Conservation (phyloP, 2,329 filamentous ascomycete species). For the Alternaria sp. region DNA sequence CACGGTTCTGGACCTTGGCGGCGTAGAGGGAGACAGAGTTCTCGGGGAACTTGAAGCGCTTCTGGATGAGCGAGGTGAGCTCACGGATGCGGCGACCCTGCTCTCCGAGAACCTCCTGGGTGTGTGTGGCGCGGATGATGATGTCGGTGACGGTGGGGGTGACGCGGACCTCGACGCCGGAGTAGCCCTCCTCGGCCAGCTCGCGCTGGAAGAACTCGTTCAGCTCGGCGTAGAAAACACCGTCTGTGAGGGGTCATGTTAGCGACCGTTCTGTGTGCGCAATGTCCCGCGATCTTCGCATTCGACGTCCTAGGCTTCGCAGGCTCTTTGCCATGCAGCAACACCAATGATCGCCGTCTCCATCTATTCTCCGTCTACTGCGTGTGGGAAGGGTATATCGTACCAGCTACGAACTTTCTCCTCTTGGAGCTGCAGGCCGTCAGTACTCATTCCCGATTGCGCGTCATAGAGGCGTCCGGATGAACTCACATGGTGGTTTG, state of each 20-base stretch:
- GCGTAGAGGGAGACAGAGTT: slow-evolving; percentile 99
- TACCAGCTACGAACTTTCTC: slow-evolving; percentile 69
- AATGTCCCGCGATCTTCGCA: slow-evolving; percentile 11
- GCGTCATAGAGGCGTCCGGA: not conserved
- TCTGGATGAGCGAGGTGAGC: slow-evolving; percentile 99
- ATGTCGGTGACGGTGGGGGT: slow-evolving; percentile 99
- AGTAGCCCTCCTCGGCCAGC: slow-evolving; percentile 99
- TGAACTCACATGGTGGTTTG: slow-evolving; percentile 50
- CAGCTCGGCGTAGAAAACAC: slow-evolving; percentile 99
- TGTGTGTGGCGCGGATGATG: slow-evolving; percentile 99
- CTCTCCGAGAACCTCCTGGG: slow-evolving; percentile 99
- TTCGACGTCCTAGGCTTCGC: not conserved
- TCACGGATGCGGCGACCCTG: slow-evolving; percentile 99
- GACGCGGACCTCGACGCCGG: slow-evolving; percentile 99
- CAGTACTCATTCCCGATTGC: slow-evolving; percentile 26
- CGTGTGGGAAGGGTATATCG: slow-evolving; percentile 33
- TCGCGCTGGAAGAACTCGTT: slow-evolving; percentile 99
- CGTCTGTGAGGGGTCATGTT: slow-evolving; percentile 63
- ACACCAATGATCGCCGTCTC: not conserved
- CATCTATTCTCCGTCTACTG: slow-evolving; percentile 11
- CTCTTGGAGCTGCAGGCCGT: slow-evolving; percentile 74
- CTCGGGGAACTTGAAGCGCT: slow-evolving; percentile 99
- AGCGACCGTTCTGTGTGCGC: slow-evolving; percentile 28
- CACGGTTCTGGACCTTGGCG: slow-evolving; percentile 99
- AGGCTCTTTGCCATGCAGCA: not conserved